Evolutionary conservation across 2,329 filamentous ascomycete species (phyloP), one percentile per base, ranked within the genome.

Genomic region (Ceratocystis variospora): DNA sequence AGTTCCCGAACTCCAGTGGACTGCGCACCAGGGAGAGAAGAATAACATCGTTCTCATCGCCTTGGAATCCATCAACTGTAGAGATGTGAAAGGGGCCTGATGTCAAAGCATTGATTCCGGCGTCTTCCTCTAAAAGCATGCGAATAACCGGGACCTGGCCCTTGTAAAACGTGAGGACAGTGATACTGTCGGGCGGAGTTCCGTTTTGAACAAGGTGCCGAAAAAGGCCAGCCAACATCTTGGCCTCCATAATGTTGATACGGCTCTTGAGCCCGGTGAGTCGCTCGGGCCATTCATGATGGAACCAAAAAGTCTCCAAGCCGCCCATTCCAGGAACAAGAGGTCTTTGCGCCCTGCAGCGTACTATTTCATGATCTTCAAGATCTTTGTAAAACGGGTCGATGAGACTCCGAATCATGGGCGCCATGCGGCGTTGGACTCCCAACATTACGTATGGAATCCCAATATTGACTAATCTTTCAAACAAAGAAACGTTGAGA

Each of bases 51-150:
- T 96, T 96, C 73, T 96, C 90, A 71, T 96, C 90, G 12, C 91
- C 91, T 73, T 96, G 91, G 71, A 93, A 96, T 0, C 88, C 89
- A 71, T 96, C 92, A 0, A 96, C 89, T 0, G 91, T 96, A 44
- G 84, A 83, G 0, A 96, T 86, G 1, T 87, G 87, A 72, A 71
- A 75, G 1, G 72, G 73, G 5, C 73, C 71, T 10, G 63, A 19
- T 25, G 63, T 59, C 22, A 72, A 69, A 50, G 66, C 61, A 8
- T 41, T 46, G 48, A 75, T 64, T 64, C 72, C 57, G 45, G 70
- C 53, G 48, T 76, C 72, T 19, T 71, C 69, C 10, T 75, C 74
- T 2, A 87, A 73, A 5, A 76, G 73, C 15, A 76, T 78, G 0
- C 85, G 71, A 1, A 96, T 79, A 1, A 80, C 76, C 70, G 87